A percentile compares a stretch with the other conserved stretches of the same genome.
These are phyloP conservation scores for Biscogniauxia sp. DNA, from an alignment of 2,329 filamentous ascomycete species.

Conservation along the genomic window DNA sequence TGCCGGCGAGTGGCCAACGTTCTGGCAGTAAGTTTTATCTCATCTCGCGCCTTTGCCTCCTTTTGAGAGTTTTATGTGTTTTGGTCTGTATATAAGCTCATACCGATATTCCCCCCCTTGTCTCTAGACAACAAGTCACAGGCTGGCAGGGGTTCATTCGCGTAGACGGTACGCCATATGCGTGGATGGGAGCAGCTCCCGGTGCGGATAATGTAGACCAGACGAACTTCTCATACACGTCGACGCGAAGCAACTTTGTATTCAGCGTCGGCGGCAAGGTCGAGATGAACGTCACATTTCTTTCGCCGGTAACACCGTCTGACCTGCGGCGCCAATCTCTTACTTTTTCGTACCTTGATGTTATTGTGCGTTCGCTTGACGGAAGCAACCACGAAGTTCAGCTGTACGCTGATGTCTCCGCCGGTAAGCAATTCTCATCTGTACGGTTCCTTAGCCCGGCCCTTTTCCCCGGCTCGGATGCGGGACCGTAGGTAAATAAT, in stretches of 20 bases:
- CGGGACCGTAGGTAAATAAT: not conserved
- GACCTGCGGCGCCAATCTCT: constrained; percentile 68
- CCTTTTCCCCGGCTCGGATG: no score
- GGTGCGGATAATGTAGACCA: constrained; percentile 55
- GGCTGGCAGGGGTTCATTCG: constrained; percentile 69
- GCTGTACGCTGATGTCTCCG: constrained; percentile 71
- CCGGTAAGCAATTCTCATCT: constrained; percentile 45
- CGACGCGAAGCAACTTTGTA: constrained; percentile 68
- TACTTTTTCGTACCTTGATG: constrained; percentile 67
- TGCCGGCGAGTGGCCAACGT: constrained; percentile 65
- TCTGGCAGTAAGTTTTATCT: constrained; percentile 60
- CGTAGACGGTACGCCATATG: constrained; percentile 63
- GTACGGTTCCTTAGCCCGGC: constrained; percentile 1
- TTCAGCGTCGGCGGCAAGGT: constrained; percentile 62
- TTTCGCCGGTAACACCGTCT: constrained; percentile 66
- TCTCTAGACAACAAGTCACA: constrained; percentile 48
- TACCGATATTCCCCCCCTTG: constrained; percentile 12
- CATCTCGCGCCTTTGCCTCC: not conserved
- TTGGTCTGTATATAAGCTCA: not conserved
- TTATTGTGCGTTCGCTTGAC: constrained; percentile 62
- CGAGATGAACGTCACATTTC: constrained; percentile 65
- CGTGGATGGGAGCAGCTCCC: constrained; percentile 63
- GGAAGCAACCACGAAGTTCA: constrained; percentile 62
- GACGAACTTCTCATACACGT: constrained; percentile 65
- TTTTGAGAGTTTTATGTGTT: not conserved